Base-by-base conservation (phyloP, 352 stramenopile species). In the Globisporangium polare region DNA sequence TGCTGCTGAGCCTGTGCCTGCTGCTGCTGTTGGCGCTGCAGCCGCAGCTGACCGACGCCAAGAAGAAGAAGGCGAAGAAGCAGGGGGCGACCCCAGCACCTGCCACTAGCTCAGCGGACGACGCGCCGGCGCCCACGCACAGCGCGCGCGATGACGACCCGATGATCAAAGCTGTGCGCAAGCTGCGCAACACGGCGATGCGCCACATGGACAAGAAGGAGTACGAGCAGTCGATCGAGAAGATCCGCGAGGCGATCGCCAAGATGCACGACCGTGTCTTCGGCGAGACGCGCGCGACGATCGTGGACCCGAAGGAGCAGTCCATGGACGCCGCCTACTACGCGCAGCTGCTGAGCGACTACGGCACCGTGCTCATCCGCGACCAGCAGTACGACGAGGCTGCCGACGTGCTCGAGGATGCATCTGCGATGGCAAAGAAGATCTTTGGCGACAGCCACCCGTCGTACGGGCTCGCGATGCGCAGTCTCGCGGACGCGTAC, bases 361-460 rank as follows among this genome's bases (percentile, higher is more conserved):
- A 92, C 43, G 86, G 86, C 12, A 82, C 78, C 5, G 77, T 92
- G 17, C 64, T 95, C 5, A 83, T 89, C 43, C 80, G 83, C 56
- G 72, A 80, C 41, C 79, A 91, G 47, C 72, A 91, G 39, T 86
- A 82, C 55, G 82, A 90, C 45, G 80, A 93, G 54, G 86, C 86
- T 2, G 77, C 89, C 15, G 80, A 90, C 22, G 83, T 95, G 37
- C 63, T 95, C 2, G 74, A 90, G 53, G 84, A 95, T 62, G 79
- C 84, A 8, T 70, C 90, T 13, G 63, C 77, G 17, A 88, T 94
- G 72, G 81, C 80, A 55, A 69, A 86, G 66, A 80, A 83, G 52
- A 81, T 95, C 47, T 92, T 89, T 55, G 86, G 83, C 3, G 72
- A 88, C 46, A 92, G 80, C 62, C 86, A 95, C 52, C 86, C 86